Evolutionary conservation across 192 early-diverging fungal genomes (phyloP).

Genomic region (Hyaloraphidium curvatum): DNA sequence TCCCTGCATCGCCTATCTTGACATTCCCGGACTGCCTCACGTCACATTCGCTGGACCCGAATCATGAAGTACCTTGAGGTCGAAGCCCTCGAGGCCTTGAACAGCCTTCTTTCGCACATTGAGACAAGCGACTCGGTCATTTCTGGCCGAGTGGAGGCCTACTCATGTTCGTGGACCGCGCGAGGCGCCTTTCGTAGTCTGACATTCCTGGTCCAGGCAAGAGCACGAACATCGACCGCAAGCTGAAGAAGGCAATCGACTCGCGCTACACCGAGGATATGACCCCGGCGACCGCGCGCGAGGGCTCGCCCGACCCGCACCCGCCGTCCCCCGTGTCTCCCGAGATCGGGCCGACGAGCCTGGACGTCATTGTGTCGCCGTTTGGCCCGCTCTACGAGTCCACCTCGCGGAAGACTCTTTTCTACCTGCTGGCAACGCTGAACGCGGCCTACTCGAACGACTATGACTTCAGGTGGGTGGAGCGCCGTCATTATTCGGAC

Average conservation of each 20-base stretch:
- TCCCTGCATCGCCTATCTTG: too few relatives aligned
- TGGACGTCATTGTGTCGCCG: slow-evolving; percentile 53
- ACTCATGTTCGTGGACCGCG: slow-evolving; percentile 38
- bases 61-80: slow-evolving; percentile 78
- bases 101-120: slow-evolving; percentile 63
- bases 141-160: slow-evolving; percentile 70
- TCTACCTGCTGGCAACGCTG: slow-evolving; percentile 88
- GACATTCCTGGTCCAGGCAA: slow-evolving; percentile 42
- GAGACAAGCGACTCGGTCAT: slow-evolving; percentile 62
- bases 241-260: slow-evolving; percentile 74
- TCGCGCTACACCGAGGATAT: slow-evolving; percentile 54
- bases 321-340: slow-evolving; percentile 19
- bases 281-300: slow-evolving; percentile 17
- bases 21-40: too few relatives aligned
- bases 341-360: slow-evolving; percentile 35
- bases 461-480: slow-evolving; percentile 82
- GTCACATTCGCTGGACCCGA: not conserved
- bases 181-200: not conserved
- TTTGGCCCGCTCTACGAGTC: slow-evolving; percentile 78
- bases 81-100: slow-evolving; percentile 61
- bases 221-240: slow-evolving; percentile 77
- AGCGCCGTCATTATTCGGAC: not conserved
- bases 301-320: slow-evolving; percentile 1
- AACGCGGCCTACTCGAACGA: slow-evolving; percentile 93
- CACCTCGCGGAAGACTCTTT: slow-evolving; percentile 69